Base-by-base conservation (phyloP, 2,329 filamentous ascomycete genomes). In the Dothideomycetes sp. region DNA sequence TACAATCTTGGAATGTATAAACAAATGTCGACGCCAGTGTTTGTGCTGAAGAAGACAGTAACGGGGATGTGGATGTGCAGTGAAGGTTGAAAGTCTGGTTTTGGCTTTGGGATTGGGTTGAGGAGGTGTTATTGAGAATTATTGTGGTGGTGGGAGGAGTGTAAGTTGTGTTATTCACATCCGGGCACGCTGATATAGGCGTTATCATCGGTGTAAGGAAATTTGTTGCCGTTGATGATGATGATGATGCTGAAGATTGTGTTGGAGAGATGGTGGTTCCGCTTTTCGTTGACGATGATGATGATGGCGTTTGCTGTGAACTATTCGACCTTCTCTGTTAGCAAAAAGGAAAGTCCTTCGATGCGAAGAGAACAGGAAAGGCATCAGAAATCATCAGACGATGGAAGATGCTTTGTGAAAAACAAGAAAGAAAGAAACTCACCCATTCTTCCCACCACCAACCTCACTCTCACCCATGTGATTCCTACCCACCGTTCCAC, bases 1-100 rank as follows among this genome's bases (percentile, higher is more conserved):
- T 51, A 49, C 58, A 61, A 41, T 61, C 58, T 45, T 47, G 46
- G 46, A 61, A 57, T 39, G 48, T 53, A 48, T 60, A 61, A 13
- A 59, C 58, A 45, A 53, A 61, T 6, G 54, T 56, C 40, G 53
- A 46, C 4, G 51, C 44, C 27, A 58, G 48, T 4, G 36, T 18
- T 6, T 31, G 16, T 2, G 9, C 16, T 13, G 29, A 10, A 17
- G 29, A 32, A 41, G n/a, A 48, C 37, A 5, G 48, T 38, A 7
- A 59, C 45, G 4, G 58, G 57, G 17, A 48, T 53, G 28, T 49
- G 36, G 44, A 54, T 40, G 36, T 54, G 53, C 58, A 61, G 51
- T 54, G 51, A 36, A 53, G 51, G 11, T 52, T 58, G 47, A 59
- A 61, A n/a, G 49, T 48, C 1, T 53, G 47, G 35, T 43, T 36